Evolutionary conservation across 1,284 basidiomycete genomes (phyloP).

Genomic region (Coniophora puteana): DNA sequence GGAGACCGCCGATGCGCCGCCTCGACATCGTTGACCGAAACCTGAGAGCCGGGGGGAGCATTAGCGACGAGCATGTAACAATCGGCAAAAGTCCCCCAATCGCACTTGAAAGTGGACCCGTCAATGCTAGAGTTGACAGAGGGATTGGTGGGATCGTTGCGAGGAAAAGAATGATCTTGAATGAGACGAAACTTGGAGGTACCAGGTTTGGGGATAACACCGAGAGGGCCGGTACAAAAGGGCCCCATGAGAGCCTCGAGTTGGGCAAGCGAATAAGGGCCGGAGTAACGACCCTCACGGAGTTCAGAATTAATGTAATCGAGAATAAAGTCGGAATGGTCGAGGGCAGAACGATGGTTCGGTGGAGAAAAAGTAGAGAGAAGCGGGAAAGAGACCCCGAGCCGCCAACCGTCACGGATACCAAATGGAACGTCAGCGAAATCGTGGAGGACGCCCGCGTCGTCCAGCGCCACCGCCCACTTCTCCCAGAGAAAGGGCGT

Average conservation of each 20-base stretch:
- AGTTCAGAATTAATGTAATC: slow-evolving; percentile 7
- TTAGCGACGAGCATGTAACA: slow-evolving; percentile 10
- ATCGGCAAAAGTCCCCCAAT: slow-evolving; percentile 28
- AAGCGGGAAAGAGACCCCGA: slow-evolving; percentile 8
- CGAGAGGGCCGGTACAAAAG: slow-evolving; percentile 17
- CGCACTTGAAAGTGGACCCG: slow-evolving; percentile 13
- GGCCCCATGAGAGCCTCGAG: slow-evolving; percentile 14
- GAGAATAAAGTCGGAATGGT: slow-evolving; percentile 1
- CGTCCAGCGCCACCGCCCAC: slow-evolving; percentile 1
- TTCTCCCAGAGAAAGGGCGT: slow-evolving; percentile 10
- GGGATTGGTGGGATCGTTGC: not conserved
- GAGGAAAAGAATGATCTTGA: slow-evolving; percentile 20
- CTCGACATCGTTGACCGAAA: slow-evolving; percentile 16
- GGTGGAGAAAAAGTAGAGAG: slow-evolving; percentile 2
- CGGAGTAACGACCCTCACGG: not conserved
- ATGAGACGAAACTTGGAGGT: slow-evolving; percentile 13
- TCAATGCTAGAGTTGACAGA: slow-evolving; percentile 27
- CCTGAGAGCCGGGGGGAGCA: slow-evolving; percentile 18
- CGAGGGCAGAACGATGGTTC: slow-evolving; percentile 12
- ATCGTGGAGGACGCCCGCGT: slow-evolving; percentile 4
- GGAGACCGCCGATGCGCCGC: slow-evolving; percentile 17
- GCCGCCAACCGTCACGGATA: slow-evolving; percentile 12
- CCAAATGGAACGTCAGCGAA: slow-evolving; percentile 9
- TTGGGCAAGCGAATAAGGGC: not conserved
- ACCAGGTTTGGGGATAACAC: slow-evolving; percentile 17